A percentile compares a stretch with the other conserved stretches of the same genome.
Conservation (phyloP, 1,284 basidiomycete species). For the Ustilago lituana region DNA sequence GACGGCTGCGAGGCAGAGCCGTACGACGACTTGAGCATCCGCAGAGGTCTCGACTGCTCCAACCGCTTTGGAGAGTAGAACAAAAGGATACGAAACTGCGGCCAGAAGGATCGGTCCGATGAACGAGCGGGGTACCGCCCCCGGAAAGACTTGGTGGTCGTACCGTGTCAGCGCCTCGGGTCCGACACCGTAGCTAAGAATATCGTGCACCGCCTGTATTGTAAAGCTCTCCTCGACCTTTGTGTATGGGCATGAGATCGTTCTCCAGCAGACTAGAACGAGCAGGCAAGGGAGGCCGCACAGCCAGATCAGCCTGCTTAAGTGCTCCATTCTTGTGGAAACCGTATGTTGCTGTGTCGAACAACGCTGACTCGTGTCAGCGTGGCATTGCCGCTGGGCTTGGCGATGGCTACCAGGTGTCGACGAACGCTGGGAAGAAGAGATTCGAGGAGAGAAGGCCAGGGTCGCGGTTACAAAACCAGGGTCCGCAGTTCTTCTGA, state of each 20-base stretch:
- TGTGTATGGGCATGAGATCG: slow-evolving; percentile 75
- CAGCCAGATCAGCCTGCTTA: slow-evolving; percentile 15
- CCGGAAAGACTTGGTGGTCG: slow-evolving; percentile 89
- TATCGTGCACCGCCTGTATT: slow-evolving; percentile 89
- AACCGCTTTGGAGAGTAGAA: slow-evolving; percentile 67
- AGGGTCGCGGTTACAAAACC: no score
- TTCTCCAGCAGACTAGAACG: slow-evolving; percentile 20
- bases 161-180: slow-evolving; percentile 72
- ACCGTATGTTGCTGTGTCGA: background rate
- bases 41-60: slow-evolving; percentile 71
- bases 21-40: slow-evolving; percentile 75
- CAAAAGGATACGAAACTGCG: slow-evolving; percentile 53
- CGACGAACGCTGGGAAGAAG: no score
- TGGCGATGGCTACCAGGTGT: background rate
- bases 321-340: slow-evolving; percentile 6
- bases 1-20: slow-evolving; percentile 77
- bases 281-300: slow-evolving; percentile 25
- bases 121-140: slow-evolving; percentile 88
- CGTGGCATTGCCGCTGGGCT: background rate
- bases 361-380: background rate
- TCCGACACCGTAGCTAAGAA: slow-evolving; percentile 78
- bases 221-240: slow-evolving; percentile 99
- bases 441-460: background rate
- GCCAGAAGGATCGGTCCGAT: slow-evolving; percentile 72
- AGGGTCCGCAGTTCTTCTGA: slow-evolving; percentile 12